phyloP scores from a whole-genome alignment of 2,329 filamentous ascomycete species.

The Xylariaceae sp. region DNA sequence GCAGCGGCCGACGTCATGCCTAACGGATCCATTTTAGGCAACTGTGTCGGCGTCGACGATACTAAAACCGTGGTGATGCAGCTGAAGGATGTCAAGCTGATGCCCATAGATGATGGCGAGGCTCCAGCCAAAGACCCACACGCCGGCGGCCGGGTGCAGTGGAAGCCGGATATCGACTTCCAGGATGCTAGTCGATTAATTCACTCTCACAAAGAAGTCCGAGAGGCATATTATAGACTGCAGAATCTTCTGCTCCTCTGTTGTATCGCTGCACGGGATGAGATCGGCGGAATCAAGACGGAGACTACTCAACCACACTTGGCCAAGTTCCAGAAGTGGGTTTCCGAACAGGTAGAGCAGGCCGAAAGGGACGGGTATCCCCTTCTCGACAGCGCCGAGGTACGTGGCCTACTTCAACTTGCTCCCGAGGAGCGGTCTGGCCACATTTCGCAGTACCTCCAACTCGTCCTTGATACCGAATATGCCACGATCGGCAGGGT shows the following conservation, averaged over 20 bases:
- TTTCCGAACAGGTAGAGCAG: background rate
- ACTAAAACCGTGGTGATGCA: background rate
- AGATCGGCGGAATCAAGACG: background rate
- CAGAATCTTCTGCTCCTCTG: background rate
- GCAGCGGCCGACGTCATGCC: background rate
- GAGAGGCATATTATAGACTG: background rate
- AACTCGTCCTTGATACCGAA: conserved; percentile 7
- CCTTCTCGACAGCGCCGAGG: background rate
- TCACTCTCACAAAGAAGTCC: background rate
- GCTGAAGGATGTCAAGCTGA: conserved; percentile 10
- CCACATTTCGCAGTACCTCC: background rate
- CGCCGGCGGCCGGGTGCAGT: conserved; percentile 5
- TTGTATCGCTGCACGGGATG: conserved; percentile 3
- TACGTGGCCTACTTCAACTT: background rate
- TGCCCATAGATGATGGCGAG: conserved; percentile 1
- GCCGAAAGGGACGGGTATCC: background rate
- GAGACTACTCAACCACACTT: background rate
- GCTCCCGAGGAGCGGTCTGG: background rate
- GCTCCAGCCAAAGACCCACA: conserved; percentile 7
- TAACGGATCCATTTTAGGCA: background rate
- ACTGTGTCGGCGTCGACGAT: background rate
- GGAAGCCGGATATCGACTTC: conserved; percentile 20
- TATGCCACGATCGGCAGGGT: conserved; percentile 4
- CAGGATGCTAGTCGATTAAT: conserved; percentile 3
- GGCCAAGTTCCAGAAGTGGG: background rate